Evolutionary conservation across 345 rosid genomes (phyloP).

Genomic region (Adansonia digitata): DNA sequence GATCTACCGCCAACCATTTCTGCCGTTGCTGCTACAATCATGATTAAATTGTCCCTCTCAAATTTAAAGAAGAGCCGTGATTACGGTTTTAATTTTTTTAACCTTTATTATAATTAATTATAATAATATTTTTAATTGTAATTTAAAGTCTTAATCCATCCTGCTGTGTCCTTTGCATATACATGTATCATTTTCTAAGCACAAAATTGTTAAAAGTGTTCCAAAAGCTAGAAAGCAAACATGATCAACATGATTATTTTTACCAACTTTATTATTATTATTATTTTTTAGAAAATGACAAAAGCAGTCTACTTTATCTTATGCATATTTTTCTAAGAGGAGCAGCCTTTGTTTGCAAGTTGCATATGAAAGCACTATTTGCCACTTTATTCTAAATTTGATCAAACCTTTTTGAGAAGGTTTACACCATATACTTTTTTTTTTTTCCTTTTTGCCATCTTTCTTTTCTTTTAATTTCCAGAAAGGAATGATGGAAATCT

Average conservation of each 20-base stretch:
- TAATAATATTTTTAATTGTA: too few relatives aligned
- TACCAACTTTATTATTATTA: neutral
- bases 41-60: neutral
- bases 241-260: neutral
- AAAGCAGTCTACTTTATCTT: neutral
- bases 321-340: neutral
- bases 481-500: neutral
- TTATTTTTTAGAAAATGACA: neutral
- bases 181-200: neutral
- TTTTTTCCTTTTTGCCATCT: too few relatives aligned
- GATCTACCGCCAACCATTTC: neutral
- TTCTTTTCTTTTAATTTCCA: neutral
- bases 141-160: too few relatives aligned
- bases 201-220: neutral
- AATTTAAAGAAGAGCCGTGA: too few relatives aligned
- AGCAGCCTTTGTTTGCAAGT: neutral
- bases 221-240: slow-evolving; percentile 1
- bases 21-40: neutral
- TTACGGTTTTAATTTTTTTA: too few relatives aligned
- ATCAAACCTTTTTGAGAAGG: neutral
- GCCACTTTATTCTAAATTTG: neutral
- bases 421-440: neutral
- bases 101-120: too few relatives aligned
- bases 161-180: neutral
- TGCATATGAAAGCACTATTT: neutral